phyloP scores from a whole-genome alignment of 805 yeast genomes.

The Kuraishia molischiana region DNA sequence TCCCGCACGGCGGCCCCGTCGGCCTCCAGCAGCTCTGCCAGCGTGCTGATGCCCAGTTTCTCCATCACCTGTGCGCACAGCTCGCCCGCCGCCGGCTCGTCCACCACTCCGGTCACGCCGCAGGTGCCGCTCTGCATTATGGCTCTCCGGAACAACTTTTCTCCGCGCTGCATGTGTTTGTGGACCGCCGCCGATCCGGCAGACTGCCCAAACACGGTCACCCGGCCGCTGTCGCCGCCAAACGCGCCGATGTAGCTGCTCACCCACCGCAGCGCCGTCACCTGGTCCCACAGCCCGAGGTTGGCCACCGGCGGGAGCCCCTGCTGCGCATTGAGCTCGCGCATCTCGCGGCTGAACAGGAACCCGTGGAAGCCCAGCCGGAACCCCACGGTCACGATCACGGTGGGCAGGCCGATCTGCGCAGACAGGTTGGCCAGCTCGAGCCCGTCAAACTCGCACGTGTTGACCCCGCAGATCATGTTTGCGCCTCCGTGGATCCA shows the following conservation, averaged over 20 bases:
- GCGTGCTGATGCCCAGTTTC: constrained; percentile 7
- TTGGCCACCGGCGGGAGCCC: constrained; percentile 5
- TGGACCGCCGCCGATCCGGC: constrained; percentile 11
- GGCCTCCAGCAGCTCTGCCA: constrained; percentile 1
- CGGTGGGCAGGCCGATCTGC: constrained; percentile 2
- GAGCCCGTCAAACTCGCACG: constrained; percentile 4
- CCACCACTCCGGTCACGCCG: constrained; percentile 7
- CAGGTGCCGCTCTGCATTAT: constrained; percentile 9
- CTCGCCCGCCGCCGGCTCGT: constrained; percentile 7
- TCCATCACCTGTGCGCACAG: constrained; percentile 7
- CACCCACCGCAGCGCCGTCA: constrained; percentile 11
- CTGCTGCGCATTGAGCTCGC: constrained; percentile 4
- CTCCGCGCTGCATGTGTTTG: constrained; percentile 5
- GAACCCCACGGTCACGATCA: constrained; percentile 10
- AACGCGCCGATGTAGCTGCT: constrained; percentile 10
- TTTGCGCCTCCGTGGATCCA: constrained; percentile 12
- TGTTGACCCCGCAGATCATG: constrained; percentile 4
- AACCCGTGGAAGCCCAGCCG: constrained; percentile 12
- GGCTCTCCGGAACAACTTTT: constrained; percentile 5
- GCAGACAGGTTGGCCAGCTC: not conserved
- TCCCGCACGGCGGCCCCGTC: not conserved
- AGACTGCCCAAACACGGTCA: constrained; percentile 12
- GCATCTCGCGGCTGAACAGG: constrained; percentile 8
- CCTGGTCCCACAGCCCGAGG: constrained; percentile 13
- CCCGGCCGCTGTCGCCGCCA: constrained; percentile 10